Conservation (phyloP, 257 asterid genomes). For the Primulina tabacum region DNA sequence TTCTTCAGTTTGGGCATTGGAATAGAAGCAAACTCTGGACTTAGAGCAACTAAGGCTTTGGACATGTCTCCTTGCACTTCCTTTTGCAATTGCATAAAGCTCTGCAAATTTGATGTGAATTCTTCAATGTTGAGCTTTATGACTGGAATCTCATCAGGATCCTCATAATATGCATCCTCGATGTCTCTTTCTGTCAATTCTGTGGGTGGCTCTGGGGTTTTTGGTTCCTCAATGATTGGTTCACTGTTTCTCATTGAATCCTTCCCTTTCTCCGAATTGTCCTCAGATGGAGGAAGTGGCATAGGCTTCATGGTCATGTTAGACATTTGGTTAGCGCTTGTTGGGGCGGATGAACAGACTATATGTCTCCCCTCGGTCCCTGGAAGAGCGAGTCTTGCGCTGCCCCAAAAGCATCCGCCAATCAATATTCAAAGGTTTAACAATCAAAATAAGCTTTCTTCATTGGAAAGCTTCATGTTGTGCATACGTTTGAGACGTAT, state of each 20-base stretch:
- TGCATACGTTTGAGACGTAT: constrained; percentile 16
- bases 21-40: constrained; percentile 65
- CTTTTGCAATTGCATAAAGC: constrained; percentile 52
- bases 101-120: constrained; percentile 58
- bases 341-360: constrained; percentile 28
- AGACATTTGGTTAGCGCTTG: constrained; percentile 32
- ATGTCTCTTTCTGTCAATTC: constrained; percentile 65
- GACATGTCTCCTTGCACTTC: constrained; percentile 72
- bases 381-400: constrained; percentile 94
- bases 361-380: constrained; percentile 61
- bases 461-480: constrained; percentile 16
- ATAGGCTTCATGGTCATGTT: constrained; percentile 35
- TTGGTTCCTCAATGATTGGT: constrained; percentile 82
- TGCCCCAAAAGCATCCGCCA: constrained; percentile 41
- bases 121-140: constrained; percentile 71
- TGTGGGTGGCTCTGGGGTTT: constrained; percentile 62
- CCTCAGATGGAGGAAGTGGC: constrained; percentile 46
- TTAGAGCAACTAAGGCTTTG: constrained; percentile 75
- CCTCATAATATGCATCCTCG: constrained; percentile 78
- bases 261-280: constrained; percentile 31
- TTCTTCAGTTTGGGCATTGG: constrained; percentile 83
- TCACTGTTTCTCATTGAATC: constrained; percentile 38
- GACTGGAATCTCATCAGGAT: constrained; percentile 86
- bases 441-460: constrained; percentile 3
- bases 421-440: constrained; percentile 14